A percentile compares a stretch with the other conserved stretches of the same genome.
Conservation (phyloP, 2,329 filamentous ascomycete genomes). For the Colletotrichum liaoningense region DNA sequence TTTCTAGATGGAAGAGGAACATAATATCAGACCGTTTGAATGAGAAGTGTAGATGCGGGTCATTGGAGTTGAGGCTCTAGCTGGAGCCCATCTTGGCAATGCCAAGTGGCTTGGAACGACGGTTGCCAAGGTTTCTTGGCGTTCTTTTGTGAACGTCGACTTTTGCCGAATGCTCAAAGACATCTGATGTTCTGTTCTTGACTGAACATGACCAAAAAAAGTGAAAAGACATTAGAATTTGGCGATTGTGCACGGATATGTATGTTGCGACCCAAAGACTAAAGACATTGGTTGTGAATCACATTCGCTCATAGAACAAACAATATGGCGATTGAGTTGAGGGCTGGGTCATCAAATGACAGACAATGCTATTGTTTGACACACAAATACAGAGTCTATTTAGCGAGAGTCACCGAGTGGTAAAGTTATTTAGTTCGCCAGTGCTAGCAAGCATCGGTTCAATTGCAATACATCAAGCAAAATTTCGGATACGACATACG, state of each 20-base stretch:
- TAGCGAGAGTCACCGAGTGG: neutral
- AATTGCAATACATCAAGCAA: neutral
- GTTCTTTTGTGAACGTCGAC: constrained; percentile 7
- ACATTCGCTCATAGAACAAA: neutral
- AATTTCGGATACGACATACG: neutral
- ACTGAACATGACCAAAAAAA: neutral
- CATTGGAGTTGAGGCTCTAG: constrained; percentile 29
- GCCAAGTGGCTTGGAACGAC: constrained; percentile 21
- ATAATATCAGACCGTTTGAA: neutral
- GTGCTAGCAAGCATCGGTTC: neutral
- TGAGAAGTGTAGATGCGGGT: neutral
- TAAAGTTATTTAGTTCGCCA: neutral
- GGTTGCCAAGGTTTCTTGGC: constrained; percentile 26
- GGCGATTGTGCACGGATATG: neutral
- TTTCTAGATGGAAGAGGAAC: neutral
- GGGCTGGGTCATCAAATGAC: neutral
- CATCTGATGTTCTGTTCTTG: neutral
- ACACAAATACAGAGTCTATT: neutral
- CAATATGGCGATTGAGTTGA: neutral
- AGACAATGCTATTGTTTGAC: neutral
- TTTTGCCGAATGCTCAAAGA: neutral
- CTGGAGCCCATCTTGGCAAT: constrained; percentile 1
- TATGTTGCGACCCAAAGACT: neutral
- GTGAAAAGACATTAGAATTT: neutral
- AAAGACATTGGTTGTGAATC: neutral